Base-by-base conservation (phyloP, 164 flowering plant genomes). In the Macadamia integrifolia region DNA sequence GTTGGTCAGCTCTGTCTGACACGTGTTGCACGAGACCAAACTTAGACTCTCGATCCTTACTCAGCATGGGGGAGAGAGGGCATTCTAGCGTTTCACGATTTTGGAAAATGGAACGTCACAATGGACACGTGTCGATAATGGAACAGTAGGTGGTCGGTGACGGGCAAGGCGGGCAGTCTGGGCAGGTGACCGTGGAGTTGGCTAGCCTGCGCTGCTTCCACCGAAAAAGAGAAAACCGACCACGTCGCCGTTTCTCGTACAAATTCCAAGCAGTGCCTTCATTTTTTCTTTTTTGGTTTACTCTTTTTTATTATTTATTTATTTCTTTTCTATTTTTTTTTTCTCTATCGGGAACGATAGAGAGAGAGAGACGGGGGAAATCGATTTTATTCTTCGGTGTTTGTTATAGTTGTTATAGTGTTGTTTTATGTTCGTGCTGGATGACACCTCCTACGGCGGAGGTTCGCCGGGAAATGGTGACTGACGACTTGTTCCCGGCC, bases 401-500 rank as follows among this genome's bases (percentile, higher is more conserved):
- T 59, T 0, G 11, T 35, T 14, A 1, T 17, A 10, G 23, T 10
- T 0, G 11, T 35, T 14, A 1, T 17, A 10, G 23, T 10, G 4
- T 6, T 14, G 4, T 14, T 17, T 14, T 17, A 4, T 29, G 63
- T n/a, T 15, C 18, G 18, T 9, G 1, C 44, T 12, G 40, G 40
- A 35, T 30, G 15, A 11, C 62, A 13, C 29, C 28, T 44, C 14
- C 6, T 6, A 68, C 71, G 79, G 75, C 74, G 3, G 74, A 63
- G 58, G 13, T 64, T 43, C 31, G 13, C 32, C 0, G 23, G 42
- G 66, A 70, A 56, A 81, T 72, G 78, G 59, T 56, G 13, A 69
- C 46, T 49, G 62, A 76, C 18, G 72, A 71, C 3, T 77, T 68
- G 9, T 28, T 74, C 13, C 70, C 80, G 56, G 78, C 5, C 23